Evolutionary conservation across 2,329 filamentous ascomycete genomes (phyloP).

Genomic region (Sporothrix schenckii): DNA sequence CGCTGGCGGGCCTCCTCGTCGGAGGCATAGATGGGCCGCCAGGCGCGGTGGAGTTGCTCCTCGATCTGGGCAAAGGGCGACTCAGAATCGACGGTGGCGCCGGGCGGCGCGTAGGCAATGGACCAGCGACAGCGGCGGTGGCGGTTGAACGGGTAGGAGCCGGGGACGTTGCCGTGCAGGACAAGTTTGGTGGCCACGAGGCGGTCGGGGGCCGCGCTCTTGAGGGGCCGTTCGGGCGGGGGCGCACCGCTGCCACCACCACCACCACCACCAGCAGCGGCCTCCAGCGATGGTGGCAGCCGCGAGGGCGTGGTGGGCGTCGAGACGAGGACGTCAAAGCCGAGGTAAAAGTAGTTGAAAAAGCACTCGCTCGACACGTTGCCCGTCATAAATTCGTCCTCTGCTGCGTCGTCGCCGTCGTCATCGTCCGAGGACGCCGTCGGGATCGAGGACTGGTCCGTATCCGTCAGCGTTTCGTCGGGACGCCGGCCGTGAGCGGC

Average conservation of each 20-base stretch:
- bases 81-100: slow-evolving; percentile 68
- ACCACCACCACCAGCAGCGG: slow-evolving; percentile 36
- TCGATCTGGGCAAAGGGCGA: slow-evolving; percentile 76
- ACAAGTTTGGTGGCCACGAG: slow-evolving; percentile 90
- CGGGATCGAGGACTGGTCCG: slow-evolving; percentile 73
- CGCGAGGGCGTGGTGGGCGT: slow-evolving; percentile 68
- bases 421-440: slow-evolving; percentile 73
- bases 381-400: slow-evolving; percentile 56
- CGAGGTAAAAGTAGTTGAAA: slow-evolving; percentile 96
- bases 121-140: slow-evolving; percentile 89
- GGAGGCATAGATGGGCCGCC: slow-evolving; percentile 67
- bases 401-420: slow-evolving; percentile 59
- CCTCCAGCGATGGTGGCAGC: slow-evolving; percentile 57
- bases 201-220: slow-evolving; percentile 58
- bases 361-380: slow-evolving; percentile 75
- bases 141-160: slow-evolving; percentile 94
- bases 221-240: slow-evolving; percentile 44
- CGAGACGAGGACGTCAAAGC: slow-evolving; percentile 92
- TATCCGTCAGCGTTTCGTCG: slow-evolving; percentile 65
- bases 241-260: too few species aligned
- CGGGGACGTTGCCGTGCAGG: slow-evolving; percentile 90
- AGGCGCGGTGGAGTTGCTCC: slow-evolving; percentile 66
- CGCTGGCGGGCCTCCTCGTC: slow-evolving; percentile 55
- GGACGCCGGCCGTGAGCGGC: slow-evolving; percentile 36
- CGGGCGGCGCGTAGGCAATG: slow-evolving; percentile 59